These are phyloP conservation scores for Talaromyces amestolkiae DNA, from an alignment of 2,329 filamentous ascomycete genomes.

Conservation along the genomic window DNA sequence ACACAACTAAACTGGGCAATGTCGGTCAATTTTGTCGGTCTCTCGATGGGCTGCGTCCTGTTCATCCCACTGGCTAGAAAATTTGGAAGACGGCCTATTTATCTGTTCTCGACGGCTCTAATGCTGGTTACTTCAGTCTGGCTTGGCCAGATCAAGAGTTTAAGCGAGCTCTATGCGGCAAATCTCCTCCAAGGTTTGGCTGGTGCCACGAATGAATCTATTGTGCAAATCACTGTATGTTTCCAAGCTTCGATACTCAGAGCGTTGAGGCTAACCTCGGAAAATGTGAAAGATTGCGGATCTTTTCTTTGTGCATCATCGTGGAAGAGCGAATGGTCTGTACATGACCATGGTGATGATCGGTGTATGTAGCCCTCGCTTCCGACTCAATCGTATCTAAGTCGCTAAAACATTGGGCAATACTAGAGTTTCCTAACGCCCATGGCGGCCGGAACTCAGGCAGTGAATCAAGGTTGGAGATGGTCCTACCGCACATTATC, in stretches of 20 bases:
- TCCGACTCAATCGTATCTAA: not conserved
- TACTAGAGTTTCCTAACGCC: constrained; percentile 31
- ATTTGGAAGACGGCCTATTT: constrained; percentile 48
- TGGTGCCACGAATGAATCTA: constrained; percentile 42
- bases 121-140: constrained; percentile 43
- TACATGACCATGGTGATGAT: constrained; percentile 46
- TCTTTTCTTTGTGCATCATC: constrained; percentile 52
- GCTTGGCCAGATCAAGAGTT: constrained; percentile 41
- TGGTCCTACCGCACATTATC: constrained; percentile 37
- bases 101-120: constrained; percentile 43
- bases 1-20: constrained; percentile 45
- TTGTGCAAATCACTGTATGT: constrained; percentile 37
- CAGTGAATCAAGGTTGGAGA: constrained; percentile 35
- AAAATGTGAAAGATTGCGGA: constrained; percentile 39
- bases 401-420: not conserved
- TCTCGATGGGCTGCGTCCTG: constrained; percentile 46
- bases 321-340: constrained; percentile 49
- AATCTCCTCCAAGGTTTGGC: constrained; percentile 44
- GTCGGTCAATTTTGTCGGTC: constrained; percentile 46
- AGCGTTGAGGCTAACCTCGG: not conserved
- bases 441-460: constrained; percentile 36
- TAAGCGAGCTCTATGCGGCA: constrained; percentile 44
- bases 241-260: not conserved
- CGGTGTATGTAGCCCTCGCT: constrained; percentile 29
- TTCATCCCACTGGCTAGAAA: constrained; percentile 50